phyloP scores from a whole-genome alignment of 192 early-diverging fungal species.

The Linnemannia schmuckeri region DNA sequence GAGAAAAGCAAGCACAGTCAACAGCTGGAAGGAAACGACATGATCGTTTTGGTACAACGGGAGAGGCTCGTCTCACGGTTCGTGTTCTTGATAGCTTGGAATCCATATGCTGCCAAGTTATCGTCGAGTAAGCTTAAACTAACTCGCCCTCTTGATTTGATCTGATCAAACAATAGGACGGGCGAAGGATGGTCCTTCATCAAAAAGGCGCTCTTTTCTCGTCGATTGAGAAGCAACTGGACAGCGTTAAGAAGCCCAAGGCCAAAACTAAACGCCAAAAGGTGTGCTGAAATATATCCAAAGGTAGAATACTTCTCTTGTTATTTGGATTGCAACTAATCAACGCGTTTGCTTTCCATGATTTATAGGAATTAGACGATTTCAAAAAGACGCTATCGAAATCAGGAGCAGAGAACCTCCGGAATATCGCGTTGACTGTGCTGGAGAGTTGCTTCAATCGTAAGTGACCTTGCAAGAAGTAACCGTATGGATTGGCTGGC shows the following conservation, averaged over 20 bases:
- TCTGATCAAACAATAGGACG: slow-evolving; percentile 37
- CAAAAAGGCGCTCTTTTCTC: slow-evolving; percentile 57
- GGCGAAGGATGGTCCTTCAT: slow-evolving; percentile 53
- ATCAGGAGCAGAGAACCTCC: slow-evolving; percentile 24
- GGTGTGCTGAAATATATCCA: slow-evolving; percentile 14
- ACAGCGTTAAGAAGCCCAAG: slow-evolving; percentile 45
- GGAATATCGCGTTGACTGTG: slow-evolving; percentile 39
- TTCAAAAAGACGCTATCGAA: slow-evolving; percentile 35
- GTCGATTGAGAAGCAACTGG: slow-evolving; percentile 45
- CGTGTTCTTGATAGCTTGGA: neutral
- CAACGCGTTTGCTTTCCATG: slow-evolving; percentile 9
- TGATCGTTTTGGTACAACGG: slow-evolving; percentile 78
- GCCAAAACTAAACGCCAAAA: slow-evolving; percentile 52
- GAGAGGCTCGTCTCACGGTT: slow-evolving; percentile 62
- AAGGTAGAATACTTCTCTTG: neutral
- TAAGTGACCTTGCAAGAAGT: slow-evolving; percentile 12
- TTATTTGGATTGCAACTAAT: neutral
- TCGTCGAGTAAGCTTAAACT: neutral
- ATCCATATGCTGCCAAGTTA: neutral
- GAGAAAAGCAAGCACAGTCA: slow-evolving; percentile 16
- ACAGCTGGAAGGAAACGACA: slow-evolving; percentile 63
- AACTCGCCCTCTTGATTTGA: neutral
- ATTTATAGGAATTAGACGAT: slow-evolving; percentile 36
- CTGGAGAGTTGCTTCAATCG: slow-evolving; percentile 64
- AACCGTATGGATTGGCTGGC: no score